Evolutionary conservation across 495 filamentous ascomycete genomes (phyloP).

Genomic region (Pyrenopolyporus hunteri): DNA sequence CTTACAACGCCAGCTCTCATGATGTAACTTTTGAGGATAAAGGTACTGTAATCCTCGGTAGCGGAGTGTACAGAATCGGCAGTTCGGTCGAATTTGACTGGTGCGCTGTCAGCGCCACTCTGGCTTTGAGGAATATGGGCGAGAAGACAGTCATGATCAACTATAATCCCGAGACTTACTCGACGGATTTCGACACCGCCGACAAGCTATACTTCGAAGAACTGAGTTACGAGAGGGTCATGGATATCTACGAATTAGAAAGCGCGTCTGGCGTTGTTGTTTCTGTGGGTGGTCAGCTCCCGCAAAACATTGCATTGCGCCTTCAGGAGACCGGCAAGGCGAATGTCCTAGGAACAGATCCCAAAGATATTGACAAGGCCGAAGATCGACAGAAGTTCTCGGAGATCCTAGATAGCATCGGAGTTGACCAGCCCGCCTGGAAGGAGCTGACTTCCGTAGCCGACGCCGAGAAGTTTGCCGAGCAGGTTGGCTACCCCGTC

Average conservation of each 20-base stretch:
- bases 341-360: conserved; percentile 88
- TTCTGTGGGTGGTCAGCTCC: conserved; percentile 92
- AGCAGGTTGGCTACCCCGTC: conserved; percentile 90
- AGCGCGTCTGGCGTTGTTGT: conserved; percentile 87
- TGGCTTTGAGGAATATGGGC: conserved; percentile 83
- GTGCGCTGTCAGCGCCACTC: conserved; percentile 94
- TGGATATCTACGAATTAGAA: conserved; percentile 98
- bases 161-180: conserved; percentile 88
- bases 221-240: conserved; percentile 94
- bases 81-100: conserved; percentile 99
- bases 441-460: conserved; percentile 93
- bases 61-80: conserved; percentile 95
- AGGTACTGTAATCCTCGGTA: conserved; percentile 85
- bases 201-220: conserved; percentile 98
- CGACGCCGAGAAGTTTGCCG: conserved; percentile 84
- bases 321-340: conserved; percentile 91
- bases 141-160: conserved; percentile 99
- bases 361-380: conserved; percentile 92
- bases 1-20: conserved; percentile 95
- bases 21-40: conserved; percentile 96
- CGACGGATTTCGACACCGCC: conserved; percentile 91
- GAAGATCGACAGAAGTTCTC: conserved; percentile 99
- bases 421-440: conserved; percentile 95
- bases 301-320: conserved; percentile 94
- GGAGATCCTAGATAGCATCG: conserved; percentile 92